Base-by-base conservation (phyloP, 208 protist species). In the Leishmania gerbilli region DNA sequence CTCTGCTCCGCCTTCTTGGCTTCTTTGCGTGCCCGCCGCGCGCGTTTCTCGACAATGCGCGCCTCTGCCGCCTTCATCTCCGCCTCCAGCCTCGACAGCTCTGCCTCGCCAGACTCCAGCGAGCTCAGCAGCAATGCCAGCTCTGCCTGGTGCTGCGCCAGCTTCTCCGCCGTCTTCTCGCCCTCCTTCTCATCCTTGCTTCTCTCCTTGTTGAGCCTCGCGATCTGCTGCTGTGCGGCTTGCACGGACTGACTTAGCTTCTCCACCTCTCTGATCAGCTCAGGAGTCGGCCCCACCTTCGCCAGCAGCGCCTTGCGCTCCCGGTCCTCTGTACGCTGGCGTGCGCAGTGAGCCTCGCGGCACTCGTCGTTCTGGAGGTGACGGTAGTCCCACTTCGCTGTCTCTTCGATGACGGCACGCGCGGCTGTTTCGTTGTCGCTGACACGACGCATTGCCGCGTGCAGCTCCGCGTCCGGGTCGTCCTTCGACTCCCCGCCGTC, bases 151-250 rank as follows among this genome's bases (percentile, higher is more conserved):
- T 85, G 80, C 71, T 91, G 87, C 45, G 84, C 82, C 64, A 96
- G 84, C 83, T 87, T 88, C 77, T 86, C 79, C 55, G 79, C 47
- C 53, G 91, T 83, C 67, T 80, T 83, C 65, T 79, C 81, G 24
- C 80, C 79, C 13, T 89, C 88, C 72, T 85, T 89, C 65, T 91
- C 90, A 71, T 94, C 91, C 79, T 92, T 90, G 34, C 62, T 72
- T 74, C 88, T 89, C 79, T 95, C 93, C 81, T 90, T 94, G 65
- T 83, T 74, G 51, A 96, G 82, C 78, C 93, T 94, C 60, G 83
- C 58, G 21, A 95, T 89, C 79, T 94, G 87, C 83, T 89, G 85
- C 74, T 87, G 87, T 3, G 78, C 69, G 1, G 82, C 82, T 79
- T 87, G 79, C 71, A 96, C 85, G 3, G 87, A 77, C 74, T 94